Conservation (phyloP, 345 rosid species). For the Citrus inodora region DNA sequence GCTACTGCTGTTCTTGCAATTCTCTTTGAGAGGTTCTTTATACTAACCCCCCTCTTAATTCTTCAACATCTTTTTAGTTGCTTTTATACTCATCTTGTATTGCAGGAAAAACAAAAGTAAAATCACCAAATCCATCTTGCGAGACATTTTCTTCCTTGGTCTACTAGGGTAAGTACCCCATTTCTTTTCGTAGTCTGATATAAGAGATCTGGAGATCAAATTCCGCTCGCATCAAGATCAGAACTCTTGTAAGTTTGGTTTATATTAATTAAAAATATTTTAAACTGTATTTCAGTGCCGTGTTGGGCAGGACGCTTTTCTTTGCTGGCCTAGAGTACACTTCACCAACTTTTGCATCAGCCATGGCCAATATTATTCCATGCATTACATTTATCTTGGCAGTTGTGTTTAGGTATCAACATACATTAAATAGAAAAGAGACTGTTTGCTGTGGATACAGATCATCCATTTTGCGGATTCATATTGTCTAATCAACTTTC, state of each 20-base stretch:
- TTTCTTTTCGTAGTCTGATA: too few relatives aligned
- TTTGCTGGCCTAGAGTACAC: conserved; percentile 1
- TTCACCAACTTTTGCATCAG: conserved; percentile 8
- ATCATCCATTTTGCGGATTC: too few relatives aligned
- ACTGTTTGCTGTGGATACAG: too few relatives aligned
- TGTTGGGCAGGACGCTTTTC: not conserved
- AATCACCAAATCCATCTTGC: not conserved
- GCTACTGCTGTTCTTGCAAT: not conserved
- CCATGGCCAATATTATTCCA: conserved; percentile 6
- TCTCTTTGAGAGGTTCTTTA: conserved; percentile 3
- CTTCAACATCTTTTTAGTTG: not conserved
- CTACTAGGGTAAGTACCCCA: not conserved
- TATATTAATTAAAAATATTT: too few relatives aligned
- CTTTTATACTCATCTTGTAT: not conserved
- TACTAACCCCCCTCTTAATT: not conserved
- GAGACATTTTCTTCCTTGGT: conserved; percentile 1
- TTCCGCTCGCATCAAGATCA: too few relatives aligned
- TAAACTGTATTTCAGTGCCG: not conserved
- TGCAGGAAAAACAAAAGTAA: conserved; percentile 11
- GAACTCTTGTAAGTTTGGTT: too few relatives aligned
- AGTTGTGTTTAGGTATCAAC: not conserved
- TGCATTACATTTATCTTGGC: conserved; percentile 13
- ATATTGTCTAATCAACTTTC: too few relatives aligned
- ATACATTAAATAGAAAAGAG: too few relatives aligned
- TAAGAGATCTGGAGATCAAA: not conserved